A percentile compares a stretch with the other conserved stretches of the same genome.
phyloP scores from a whole-genome alignment of 2,329 filamentous ascomycete genomes.

The Phoma herbarum region DNA sequence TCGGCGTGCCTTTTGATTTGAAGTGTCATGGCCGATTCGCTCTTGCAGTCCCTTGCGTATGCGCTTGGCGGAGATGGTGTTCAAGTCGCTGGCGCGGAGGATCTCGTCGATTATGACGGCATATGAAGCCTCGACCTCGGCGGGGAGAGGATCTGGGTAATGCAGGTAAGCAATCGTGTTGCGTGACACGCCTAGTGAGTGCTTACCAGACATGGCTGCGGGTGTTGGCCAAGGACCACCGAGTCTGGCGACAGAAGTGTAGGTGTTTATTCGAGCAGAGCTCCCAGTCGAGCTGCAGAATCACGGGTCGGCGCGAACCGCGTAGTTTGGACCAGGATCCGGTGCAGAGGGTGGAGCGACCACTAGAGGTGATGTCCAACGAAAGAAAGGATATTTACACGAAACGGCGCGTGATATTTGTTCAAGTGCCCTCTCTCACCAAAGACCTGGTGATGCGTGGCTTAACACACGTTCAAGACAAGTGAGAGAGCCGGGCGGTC shows the following conservation, averaged over 20 bases:
- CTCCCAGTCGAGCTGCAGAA: constrained; percentile 19
- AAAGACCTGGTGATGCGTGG: constrained; percentile 20
- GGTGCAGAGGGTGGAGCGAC: not conserved
- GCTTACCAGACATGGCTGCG: constrained; percentile 45
- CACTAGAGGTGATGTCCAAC: not conserved
- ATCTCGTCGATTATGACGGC: constrained; percentile 70
- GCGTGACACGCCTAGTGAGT: constrained; percentile 7
- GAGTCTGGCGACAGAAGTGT: constrained; percentile 5
- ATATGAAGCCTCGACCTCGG: constrained; percentile 61
- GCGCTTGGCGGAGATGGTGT: constrained; percentile 71
- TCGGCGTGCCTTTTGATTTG: constrained; percentile 66
- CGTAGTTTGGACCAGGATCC: constrained; percentile 16
- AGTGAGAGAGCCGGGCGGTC: constrained; percentile 34
- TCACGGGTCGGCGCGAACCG: constrained; percentile 20
- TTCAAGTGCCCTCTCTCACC: constrained; percentile 19
- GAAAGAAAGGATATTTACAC: constrained; percentile 8
- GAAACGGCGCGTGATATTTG: constrained; percentile 20
- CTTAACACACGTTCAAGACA: constrained; percentile 26
- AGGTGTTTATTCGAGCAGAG: constrained; percentile 4
- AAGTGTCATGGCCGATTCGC: constrained; percentile 67
- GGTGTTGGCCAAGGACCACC: constrained; percentile 8
- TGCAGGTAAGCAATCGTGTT: constrained; percentile 23
- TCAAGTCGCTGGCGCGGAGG: constrained; percentile 66
- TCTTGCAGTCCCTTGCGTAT: constrained; percentile 71
- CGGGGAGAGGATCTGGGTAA: constrained; percentile 51